phyloP scores from a whole-genome alignment of 2,329 filamentous ascomycete species.

The Sclerotinia nivalis region DNA sequence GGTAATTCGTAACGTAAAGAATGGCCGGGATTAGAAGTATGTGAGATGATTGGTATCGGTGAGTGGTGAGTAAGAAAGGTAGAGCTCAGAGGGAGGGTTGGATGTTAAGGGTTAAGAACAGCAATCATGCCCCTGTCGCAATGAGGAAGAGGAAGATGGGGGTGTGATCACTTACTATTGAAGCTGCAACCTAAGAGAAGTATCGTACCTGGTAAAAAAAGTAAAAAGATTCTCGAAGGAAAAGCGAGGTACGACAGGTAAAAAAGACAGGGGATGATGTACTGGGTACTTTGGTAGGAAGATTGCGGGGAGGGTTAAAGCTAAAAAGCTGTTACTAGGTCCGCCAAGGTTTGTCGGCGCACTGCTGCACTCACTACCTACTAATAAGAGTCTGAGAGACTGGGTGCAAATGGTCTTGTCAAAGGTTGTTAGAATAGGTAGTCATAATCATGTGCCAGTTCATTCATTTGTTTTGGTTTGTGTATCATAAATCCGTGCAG shows the following conservation, averaged over 20 bases:
- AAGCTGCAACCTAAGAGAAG: neutral
- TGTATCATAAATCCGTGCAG: neutral
- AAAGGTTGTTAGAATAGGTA: neutral
- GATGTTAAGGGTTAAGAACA: constrained; percentile 5
- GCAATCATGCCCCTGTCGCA: constrained; percentile 2
- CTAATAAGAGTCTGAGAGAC: neutral
- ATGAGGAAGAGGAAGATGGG: constrained; percentile 18
- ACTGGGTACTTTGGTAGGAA: constrained; percentile 6
- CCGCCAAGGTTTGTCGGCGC: constrained; percentile 9
- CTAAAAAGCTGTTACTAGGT: neutral
- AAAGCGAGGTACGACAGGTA: constrained; percentile 7
- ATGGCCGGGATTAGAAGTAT: constrained; percentile 3
- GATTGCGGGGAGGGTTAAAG: constrained; percentile 23
- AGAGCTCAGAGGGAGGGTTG: constrained; percentile 2
- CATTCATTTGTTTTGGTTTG: neutral
- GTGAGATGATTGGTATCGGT: constrained; percentile 12
- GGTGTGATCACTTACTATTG: constrained; percentile 13
- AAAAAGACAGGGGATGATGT: neutral
- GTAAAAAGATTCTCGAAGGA: constrained; percentile 19
- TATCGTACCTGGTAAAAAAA: constrained; percentile 1
- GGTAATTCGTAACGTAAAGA: neutral
- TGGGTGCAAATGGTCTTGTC: neutral
- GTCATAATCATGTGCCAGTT: neutral
- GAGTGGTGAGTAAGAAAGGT: constrained; percentile 6
- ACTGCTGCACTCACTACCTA: neutral